Evolutionary conservation across 75 land plant genomes (phyloP).

Genomic region (Sequoia sempervirens): DNA sequence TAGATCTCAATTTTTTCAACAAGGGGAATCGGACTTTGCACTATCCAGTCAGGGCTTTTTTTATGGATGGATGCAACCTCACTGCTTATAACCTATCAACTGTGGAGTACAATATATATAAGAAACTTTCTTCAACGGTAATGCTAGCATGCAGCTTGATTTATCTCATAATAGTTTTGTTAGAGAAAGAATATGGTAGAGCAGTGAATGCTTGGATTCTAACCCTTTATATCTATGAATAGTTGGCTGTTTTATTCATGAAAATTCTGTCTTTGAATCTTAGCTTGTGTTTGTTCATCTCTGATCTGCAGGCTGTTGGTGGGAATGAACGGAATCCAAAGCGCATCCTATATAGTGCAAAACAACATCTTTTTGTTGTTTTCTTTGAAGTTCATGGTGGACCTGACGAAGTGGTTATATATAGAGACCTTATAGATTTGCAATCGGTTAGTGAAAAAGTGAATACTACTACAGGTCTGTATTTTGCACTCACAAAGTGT

Average conservation of each 20-base stretch:
- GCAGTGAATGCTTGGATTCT: background rate
- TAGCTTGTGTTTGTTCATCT: background rate
- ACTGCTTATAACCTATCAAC: slow-evolving; percentile 87
- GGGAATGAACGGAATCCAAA: slow-evolving; percentile 75
- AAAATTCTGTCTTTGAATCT: background rate
- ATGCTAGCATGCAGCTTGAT: background rate
- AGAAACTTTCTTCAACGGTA: slow-evolving; percentile 94
- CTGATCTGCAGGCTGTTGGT: slow-evolving; percentile 65
- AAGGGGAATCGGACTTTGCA: slow-evolving; percentile 88
- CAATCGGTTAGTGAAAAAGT: slow-evolving; percentile 61
- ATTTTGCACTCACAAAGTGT: background rate
- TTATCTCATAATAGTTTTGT: background rate
- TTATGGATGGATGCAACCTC: slow-evolving; percentile 86
- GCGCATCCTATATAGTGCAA: slow-evolving; percentile 73
- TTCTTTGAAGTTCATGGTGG: slow-evolving; percentile 71
- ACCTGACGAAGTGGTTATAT: slow-evolving; percentile 81
- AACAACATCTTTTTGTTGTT: slow-evolving; percentile 84
- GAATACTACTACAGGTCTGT: slow-evolving; percentile 75
- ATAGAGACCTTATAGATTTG: slow-evolving; percentile 72
- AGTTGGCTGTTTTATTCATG: background rate
- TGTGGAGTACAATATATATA: slow-evolving; percentile 82
- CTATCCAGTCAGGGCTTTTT: slow-evolving; percentile 93
- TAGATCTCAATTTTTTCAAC: slow-evolving; percentile 90
- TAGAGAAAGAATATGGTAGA: background rate
- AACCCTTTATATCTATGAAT: background rate